Percentiles rank a stretch among this genome's conserved stretches.
These are phyloP conservation scores for Phytophthora uliginosa DNA, from an alignment of 352 stramenopile species.

Conservation along the genomic window DNA sequence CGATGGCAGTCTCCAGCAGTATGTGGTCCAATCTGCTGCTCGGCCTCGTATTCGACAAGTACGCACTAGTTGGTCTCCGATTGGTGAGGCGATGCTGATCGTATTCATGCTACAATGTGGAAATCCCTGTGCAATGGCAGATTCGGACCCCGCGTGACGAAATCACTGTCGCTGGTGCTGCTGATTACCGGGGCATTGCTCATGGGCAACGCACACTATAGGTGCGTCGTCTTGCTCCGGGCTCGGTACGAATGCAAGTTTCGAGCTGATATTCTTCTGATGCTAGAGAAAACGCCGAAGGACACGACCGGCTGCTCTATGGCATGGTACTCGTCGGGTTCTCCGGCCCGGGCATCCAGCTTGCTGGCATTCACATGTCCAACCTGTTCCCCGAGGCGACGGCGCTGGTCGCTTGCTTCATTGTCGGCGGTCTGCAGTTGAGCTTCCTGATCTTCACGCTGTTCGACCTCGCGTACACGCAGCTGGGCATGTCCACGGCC, in stretches of 20 bases:
- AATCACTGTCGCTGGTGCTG: conserved; percentile 59
- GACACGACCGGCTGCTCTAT: conserved; percentile 58
- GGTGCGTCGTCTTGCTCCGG: conserved; percentile 21
- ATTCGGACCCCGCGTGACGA: conserved; percentile 66
- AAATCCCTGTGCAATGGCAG: conserved; percentile 24
- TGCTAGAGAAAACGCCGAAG: conserved; percentile 35
- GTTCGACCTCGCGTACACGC: conserved; percentile 62
- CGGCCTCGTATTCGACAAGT: conserved; percentile 73
- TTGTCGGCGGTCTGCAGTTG: conserved; percentile 75
- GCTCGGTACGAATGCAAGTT: background rate
- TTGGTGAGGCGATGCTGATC: background rate
- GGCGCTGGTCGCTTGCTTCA: conserved; percentile 75
- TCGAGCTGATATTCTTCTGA: background rate
- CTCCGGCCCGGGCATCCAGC: conserved; percentile 70
- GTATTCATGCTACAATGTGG: conserved; percentile 10
- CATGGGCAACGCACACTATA: conserved; percentile 60
- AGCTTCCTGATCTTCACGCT: conserved; percentile 83
- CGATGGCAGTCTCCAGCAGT: conserved; percentile 65
- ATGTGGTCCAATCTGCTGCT: conserved; percentile 75
- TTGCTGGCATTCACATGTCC: conserved; percentile 78
- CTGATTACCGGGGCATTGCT: conserved; percentile 57
- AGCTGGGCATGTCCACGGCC: conserved; percentile 45
- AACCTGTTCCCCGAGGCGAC: conserved; percentile 80
- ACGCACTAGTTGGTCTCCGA: background rate
- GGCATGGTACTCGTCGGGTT: conserved; percentile 77